Percentiles rank a stretch among this genome's conserved stretches.
Conservation (phyloP, 2,329 filamentous ascomycete genomes). For the Exophiala lecanii-corni region DNA sequence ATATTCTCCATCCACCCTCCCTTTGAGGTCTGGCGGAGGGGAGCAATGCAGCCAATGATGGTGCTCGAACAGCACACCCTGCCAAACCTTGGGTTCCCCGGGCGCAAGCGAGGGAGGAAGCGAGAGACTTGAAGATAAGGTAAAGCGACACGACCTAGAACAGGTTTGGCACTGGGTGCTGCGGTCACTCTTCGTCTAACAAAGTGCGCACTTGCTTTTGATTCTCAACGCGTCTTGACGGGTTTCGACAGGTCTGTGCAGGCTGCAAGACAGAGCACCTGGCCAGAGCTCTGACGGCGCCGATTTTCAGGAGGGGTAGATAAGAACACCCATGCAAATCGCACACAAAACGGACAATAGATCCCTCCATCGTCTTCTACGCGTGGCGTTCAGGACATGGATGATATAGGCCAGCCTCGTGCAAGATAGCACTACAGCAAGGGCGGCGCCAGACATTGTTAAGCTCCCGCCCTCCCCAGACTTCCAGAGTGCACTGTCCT, state of each 20-base stretch:
- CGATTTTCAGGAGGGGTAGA: conserved; percentile 4
- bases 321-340: conserved; percentile 3
- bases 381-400: conserved; percentile 1
- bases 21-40: conserved; percentile 5
- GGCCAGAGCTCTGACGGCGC: too few relatives aligned
- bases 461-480: neutral
- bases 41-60: neutral
- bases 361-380: neutral
- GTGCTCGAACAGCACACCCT: neutral
- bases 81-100: neutral
- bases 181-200: neutral
- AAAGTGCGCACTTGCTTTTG: neutral
- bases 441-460: neutral
- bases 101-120: neutral
- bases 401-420: conserved; percentile 5
- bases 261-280: too few relatives aligned
- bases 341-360: conserved; percentile 1
- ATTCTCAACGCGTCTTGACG: neutral
- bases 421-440: neutral
- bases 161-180: neutral
- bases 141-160: neutral
- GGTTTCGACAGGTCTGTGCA: neutral
- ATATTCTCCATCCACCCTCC: conserved; percentile 21
- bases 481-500: neutral
- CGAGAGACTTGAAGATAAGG: neutral